Evolutionary conservation across 31 red algal species (phyloP).

Genomic region (Endocladia muricata): DNA sequence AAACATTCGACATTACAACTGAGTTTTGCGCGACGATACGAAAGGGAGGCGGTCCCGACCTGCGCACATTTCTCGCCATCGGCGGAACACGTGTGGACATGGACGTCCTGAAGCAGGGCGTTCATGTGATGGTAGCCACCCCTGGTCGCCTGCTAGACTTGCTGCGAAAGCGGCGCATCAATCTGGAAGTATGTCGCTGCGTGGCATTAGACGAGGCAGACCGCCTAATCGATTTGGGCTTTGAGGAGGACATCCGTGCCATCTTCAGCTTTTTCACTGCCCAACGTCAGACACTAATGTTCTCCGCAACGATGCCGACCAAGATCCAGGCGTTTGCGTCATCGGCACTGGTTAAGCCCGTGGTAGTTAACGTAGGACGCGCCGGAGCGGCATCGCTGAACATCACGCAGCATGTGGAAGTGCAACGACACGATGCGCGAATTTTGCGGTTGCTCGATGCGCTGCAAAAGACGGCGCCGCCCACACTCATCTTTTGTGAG

Average conservation of each 20-base stretch:
- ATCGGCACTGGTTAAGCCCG: slow-evolving; percentile 74
- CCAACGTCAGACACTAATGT: slow-evolving; percentile 91
- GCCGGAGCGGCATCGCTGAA: slow-evolving; percentile 79
- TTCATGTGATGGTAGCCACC: slow-evolving; percentile 82
- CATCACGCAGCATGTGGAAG: slow-evolving; percentile 76
- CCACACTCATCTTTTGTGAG: slow-evolving; percentile 84
- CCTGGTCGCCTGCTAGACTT: slow-evolving; percentile 80
- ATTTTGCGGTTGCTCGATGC: slow-evolving; percentile 62
- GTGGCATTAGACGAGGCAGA: slow-evolving; percentile 88
- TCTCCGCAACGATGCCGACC: slow-evolving; percentile 87
- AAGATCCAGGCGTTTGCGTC: slow-evolving; percentile 90
- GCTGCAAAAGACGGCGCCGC: slow-evolving; percentile 83
- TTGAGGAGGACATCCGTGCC: slow-evolving; percentile 86
- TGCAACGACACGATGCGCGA: slow-evolving; percentile 55
- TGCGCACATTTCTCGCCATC: slow-evolving; percentile 73
- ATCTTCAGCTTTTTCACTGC: slow-evolving; percentile 88
- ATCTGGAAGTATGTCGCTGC: slow-evolving; percentile 57
- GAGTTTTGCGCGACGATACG: slow-evolving; percentile 43
- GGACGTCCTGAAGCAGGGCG: slow-evolving; percentile 35
- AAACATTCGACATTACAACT: slow-evolving; percentile 67
- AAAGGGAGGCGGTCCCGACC: slow-evolving; percentile 3
- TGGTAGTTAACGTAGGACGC: slow-evolving; percentile 80
- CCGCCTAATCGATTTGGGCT: slow-evolving; percentile 84
- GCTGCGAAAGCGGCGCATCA: slow-evolving; percentile 61
- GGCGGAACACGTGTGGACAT: slow-evolving; percentile 69